phyloP scores from a whole-genome alignment of 148 eudicot genomes.

The Mesembryanthemum crystallinum region DNA sequence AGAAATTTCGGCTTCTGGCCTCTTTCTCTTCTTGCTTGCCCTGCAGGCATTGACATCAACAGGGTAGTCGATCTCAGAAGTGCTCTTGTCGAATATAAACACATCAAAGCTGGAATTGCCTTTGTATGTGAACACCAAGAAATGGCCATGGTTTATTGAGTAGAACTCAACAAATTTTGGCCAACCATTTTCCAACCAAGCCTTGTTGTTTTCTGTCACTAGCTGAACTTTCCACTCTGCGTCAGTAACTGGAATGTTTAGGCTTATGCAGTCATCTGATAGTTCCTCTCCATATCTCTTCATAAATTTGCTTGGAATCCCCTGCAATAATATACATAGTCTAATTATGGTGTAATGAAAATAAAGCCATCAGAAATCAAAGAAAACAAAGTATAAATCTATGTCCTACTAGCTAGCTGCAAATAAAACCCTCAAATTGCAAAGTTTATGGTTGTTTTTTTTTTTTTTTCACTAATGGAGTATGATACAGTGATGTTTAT shows the following conservation, averaged over 20 bases:
- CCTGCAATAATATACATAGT: background rate
- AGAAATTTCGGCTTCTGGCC: background rate
- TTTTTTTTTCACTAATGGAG: too few species aligned
- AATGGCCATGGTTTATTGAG: conserved; percentile 22
- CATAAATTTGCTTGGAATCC: conserved; percentile 26
- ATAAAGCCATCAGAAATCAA: too few species aligned
- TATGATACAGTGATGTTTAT: too few species aligned
- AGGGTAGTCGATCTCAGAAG: conserved; percentile 36
- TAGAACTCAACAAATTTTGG: conserved; percentile 25
- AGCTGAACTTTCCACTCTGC: conserved; percentile 19
- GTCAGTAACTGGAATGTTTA: conserved; percentile 24
- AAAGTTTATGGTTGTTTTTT: too few species aligned
- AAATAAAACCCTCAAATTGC: too few species aligned
- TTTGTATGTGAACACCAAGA: conserved; percentile 23
- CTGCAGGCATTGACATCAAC: background rate
- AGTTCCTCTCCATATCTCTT: conserved; percentile 21
- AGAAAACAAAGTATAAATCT: too few species aligned
- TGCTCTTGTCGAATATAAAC: conserved; percentile 19
- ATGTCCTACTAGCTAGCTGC: too few species aligned
- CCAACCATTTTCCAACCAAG: conserved; percentile 35
- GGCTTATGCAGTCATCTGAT: background rate
- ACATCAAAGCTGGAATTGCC: conserved; percentile 30
- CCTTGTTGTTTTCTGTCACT: conserved; percentile 17
- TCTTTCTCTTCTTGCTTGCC: conserved; percentile 6
- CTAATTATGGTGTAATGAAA: too few species aligned